These are phyloP conservation scores for Fusarium cyanostomum DNA, from an alignment of 2,329 filamentous ascomycete genomes.

Conservation along the genomic window DNA sequence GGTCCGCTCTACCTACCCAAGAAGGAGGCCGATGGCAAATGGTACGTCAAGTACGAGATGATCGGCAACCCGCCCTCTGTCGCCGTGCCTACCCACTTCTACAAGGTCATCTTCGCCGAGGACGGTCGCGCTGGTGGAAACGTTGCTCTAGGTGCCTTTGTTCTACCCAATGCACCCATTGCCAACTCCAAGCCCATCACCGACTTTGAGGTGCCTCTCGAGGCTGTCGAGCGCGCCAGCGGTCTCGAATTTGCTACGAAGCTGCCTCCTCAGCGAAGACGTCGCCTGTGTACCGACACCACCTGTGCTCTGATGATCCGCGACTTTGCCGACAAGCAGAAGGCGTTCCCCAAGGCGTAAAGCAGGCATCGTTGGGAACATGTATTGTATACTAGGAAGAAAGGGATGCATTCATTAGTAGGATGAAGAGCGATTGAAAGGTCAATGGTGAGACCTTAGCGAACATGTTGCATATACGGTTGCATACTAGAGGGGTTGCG, in stretches of 20 bases:
- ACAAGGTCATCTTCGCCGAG: slow-evolving; percentile 98
- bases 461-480: not conserved
- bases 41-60: slow-evolving; percentile 94
- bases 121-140: slow-evolving; percentile 75
- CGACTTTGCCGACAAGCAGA: slow-evolving; percentile 75
- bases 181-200: slow-evolving; percentile 85
- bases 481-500: not conserved
- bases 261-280: slow-evolving; percentile 77
- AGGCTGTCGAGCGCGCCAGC: slow-evolving; percentile 90
- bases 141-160: slow-evolving; percentile 92
- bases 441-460: not conserved
- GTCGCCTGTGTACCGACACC: slow-evolving; percentile 86
- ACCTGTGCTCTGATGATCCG: slow-evolving; percentile 83
- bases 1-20: slow-evolving; percentile 93
- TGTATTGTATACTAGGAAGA: slow-evolving; percentile 14
- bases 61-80: slow-evolving; percentile 94
- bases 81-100: slow-evolving; percentile 97
- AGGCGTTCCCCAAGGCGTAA: slow-evolving; percentile 60
- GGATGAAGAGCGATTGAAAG: too few species aligned
- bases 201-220: slow-evolving; percentile 95
- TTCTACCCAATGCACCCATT: slow-evolving; percentile 91
- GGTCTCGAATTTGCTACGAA: slow-evolving; percentile 90
- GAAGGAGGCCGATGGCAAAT: slow-evolving; percentile 84
- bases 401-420: too few species aligned
- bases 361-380: not conserved